A percentile compares a stretch with the other conserved stretches of the same genome.
Conservation (phyloP, 1,284 basidiomycete genomes). For the Grifola frondosa region DNA sequence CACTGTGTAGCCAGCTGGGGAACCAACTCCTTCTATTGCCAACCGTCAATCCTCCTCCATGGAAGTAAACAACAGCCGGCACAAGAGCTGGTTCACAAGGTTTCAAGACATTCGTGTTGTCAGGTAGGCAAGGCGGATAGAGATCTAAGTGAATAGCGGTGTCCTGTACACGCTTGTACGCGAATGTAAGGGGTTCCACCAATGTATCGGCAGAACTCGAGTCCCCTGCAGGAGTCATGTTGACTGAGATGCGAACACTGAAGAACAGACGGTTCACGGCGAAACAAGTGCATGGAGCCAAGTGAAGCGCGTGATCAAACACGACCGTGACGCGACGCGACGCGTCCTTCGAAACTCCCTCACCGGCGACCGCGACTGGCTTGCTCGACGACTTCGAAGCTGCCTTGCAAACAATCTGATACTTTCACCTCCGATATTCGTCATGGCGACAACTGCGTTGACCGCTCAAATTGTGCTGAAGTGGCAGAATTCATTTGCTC, state of each 20-base stretch:
- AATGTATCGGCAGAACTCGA: not conserved
- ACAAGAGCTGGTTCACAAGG: too few relatives aligned
- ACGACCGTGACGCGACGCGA: conserved; percentile 16
- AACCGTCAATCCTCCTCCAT: conserved; percentile 61
- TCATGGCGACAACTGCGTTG: conserved; percentile 17
- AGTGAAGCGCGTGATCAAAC: conserved; percentile 1
- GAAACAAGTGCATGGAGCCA: not conserved
- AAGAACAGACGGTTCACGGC: not conserved
- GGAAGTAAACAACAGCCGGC: conserved; percentile 59
- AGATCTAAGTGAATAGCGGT: conserved; percentile 21
- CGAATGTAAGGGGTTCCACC: conserved; percentile 8
- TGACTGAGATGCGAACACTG: not conserved
- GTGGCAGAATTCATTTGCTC: conserved; percentile 69
- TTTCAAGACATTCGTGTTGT: too few relatives aligned
- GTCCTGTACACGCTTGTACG: conserved; percentile 18
- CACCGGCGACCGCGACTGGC: conserved; percentile 6
- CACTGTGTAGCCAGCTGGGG: conserved; percentile 59
- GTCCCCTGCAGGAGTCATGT: not conserved
- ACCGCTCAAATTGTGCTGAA: conserved; percentile 63
- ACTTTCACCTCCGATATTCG: not conserved
- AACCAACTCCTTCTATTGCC: conserved; percentile 61
- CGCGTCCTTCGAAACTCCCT: conserved; percentile 7
- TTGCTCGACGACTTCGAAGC: not conserved
- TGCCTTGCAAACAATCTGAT: not conserved
- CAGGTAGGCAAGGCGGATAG: conserved; percentile 17